A percentile compares a stretch with the other conserved stretches of the same genome.
These are phyloP conservation scores for Penicillium freii DNA, from an alignment of 2,329 filamentous ascomycete genomes.

Conservation along the genomic window DNA sequence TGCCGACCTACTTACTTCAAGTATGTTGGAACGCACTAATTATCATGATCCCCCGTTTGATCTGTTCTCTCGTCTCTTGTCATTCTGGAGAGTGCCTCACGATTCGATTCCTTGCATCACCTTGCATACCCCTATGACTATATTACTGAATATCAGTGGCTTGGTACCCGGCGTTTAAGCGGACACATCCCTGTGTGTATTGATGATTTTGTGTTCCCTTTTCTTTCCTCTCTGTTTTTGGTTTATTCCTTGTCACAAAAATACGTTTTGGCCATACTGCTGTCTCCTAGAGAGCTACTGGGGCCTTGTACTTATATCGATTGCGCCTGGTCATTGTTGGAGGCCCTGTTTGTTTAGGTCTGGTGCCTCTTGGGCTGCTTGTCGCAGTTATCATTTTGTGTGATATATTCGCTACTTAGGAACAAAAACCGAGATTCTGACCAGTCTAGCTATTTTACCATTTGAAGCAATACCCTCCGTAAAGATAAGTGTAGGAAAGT, in stretches of 20 bases:
- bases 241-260: conserved; percentile 14
- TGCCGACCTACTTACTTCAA: conserved; percentile 98
- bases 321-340: conserved; percentile 18
- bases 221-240: conserved; percentile 3
- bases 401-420: conserved; percentile 10
- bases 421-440: conserved; percentile 2
- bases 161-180: conserved; percentile 29
- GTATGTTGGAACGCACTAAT: conserved; percentile 75
- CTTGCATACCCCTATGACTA: conserved; percentile 27
- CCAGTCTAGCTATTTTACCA: conserved; percentile 12
- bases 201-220: conserved; percentile 21
- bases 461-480: neutral
- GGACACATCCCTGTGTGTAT: conserved; percentile 25
- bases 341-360: neutral
- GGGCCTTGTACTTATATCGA: conserved; percentile 30
- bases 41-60: conserved; percentile 6
- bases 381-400: conserved; percentile 1
- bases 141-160: conserved; percentile 21
- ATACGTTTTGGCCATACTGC: conserved; percentile 19
- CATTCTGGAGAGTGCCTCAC: conserved; percentile 14
- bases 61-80: conserved; percentile 13
- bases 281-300: conserved; percentile 15
- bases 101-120: conserved; percentile 23
- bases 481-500: neutral
- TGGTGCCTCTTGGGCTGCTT: neutral